These are phyloP conservation scores for Hygrophoropsis aurantiaca DNA, from an alignment of 768 basidiomycete species.

Conservation along the genomic window DNA sequence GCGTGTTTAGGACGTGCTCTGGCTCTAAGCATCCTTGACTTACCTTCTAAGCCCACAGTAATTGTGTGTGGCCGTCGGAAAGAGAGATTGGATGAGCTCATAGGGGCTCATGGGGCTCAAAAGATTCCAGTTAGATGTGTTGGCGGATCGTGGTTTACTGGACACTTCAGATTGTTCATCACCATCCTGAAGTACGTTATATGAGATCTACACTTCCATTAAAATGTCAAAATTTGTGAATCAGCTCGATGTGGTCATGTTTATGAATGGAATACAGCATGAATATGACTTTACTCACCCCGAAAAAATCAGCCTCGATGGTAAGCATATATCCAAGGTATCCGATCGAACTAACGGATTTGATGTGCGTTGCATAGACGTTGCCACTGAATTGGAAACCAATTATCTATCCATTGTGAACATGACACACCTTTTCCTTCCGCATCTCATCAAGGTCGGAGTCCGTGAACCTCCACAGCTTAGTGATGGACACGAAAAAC, in stretches of 20 bases:
- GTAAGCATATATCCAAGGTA: slow-evolving; percentile 25
- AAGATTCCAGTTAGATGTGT: slow-evolving; percentile 44
- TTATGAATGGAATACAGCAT: slow-evolving; percentile 55
- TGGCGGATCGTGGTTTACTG: slow-evolving; percentile 35
- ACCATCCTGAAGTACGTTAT: slow-evolving; percentile 47
- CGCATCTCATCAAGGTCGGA: slow-evolving; percentile 54
- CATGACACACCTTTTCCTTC: slow-evolving; percentile 47
- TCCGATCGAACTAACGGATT: not conserved
- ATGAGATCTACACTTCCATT: not conserved
- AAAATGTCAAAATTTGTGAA: not conserved
- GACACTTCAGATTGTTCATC: slow-evolving; percentile 41
- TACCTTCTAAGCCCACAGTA: slow-evolving; percentile 49
- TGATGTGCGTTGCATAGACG: not conserved
- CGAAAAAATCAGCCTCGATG: slow-evolving; percentile 39
- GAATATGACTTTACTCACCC: slow-evolving; percentile 44
- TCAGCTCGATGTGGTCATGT: slow-evolving; percentile 56
- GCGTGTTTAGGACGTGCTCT: slow-evolving; percentile 58
- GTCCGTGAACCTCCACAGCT: no score
- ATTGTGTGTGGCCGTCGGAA: slow-evolving; percentile 52
- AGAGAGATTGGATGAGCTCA: slow-evolving; percentile 52
- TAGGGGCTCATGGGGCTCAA: slow-evolving; percentile 32
- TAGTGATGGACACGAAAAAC: no score
- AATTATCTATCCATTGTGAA: slow-evolving; percentile 56
- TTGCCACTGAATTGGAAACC: slow-evolving; percentile 45
- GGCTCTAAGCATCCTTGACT: slow-evolving; percentile 45